A percentile compares a stretch with the other conserved stretches of the same genome.
Conservation (phyloP, 1,284 basidiomycete genomes). For the Cryptococcus sp. region DNA sequence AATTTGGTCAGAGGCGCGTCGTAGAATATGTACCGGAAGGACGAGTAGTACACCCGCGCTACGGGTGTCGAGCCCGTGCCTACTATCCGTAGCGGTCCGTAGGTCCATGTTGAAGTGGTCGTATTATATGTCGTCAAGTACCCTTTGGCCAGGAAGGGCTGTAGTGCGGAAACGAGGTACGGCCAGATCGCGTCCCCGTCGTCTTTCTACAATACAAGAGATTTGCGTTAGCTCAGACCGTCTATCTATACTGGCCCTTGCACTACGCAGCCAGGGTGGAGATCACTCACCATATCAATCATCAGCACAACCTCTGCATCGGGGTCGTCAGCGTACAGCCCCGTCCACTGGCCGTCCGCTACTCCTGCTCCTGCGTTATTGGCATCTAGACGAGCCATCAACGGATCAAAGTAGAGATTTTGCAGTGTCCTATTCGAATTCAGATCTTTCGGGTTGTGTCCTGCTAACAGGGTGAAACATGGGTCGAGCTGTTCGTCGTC, state of each 20-base stretch:
- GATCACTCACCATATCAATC: constrained; percentile 36
- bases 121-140: constrained; percentile 34
- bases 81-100: constrained; percentile 41
- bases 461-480: constrained; percentile 19
- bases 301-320: constrained; percentile 24
- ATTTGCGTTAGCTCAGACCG: too few species aligned
- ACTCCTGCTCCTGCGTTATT: constrained; percentile 17
- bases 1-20: constrained; percentile 40
- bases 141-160: constrained; percentile 30
- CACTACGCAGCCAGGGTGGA: neutral
- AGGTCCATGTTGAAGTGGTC: constrained; percentile 16
- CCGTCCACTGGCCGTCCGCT: constrained; percentile 10
- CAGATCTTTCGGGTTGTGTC: constrained; percentile 28
- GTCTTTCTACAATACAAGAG: constrained; percentile 11
- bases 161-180: constrained; percentile 24
- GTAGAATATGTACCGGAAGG: constrained; percentile 42
- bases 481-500: neutral
- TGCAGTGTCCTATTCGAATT: constrained; percentile 22
- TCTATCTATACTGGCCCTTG: neutral
- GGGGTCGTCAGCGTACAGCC: constrained; percentile 28
- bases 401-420: constrained; percentile 29
- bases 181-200: constrained; percentile 33
- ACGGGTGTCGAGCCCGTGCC: constrained; percentile 45
- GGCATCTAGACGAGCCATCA: constrained; percentile 27
- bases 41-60: constrained; percentile 25